Conservation (phyloP, 495 filamentous ascomycete species). For the Letharia lupina region DNA sequence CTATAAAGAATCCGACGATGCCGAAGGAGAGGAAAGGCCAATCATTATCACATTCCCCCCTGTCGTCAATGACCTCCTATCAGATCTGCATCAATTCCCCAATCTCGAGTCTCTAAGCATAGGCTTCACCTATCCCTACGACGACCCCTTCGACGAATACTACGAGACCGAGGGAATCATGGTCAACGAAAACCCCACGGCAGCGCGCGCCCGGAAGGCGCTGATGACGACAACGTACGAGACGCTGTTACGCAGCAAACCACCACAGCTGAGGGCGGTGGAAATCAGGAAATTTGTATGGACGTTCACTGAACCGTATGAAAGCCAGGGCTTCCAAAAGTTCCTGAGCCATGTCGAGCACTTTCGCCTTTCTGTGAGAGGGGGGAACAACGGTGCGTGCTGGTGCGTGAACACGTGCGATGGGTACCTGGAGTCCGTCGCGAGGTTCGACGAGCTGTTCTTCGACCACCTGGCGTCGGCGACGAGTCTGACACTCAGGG, state of each 20-base stretch:
- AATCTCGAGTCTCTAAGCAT: conserved; percentile 5
- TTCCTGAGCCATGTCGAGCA: background rate
- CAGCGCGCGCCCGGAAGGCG: background rate
- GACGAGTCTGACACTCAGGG: background rate
- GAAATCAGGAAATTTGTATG: conserved; percentile 1
- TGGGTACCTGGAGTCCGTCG: background rate
- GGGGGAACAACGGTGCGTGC: background rate
- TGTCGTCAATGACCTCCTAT: background rate
- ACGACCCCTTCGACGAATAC: background rate
- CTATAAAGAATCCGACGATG: background rate
- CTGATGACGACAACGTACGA: background rate
- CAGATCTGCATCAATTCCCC: background rate
- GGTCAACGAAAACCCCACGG: background rate
- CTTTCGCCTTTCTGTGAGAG: background rate
- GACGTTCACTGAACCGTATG: background rate
- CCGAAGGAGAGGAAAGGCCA: background rate
- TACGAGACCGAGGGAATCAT: background rate
- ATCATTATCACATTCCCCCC: background rate
- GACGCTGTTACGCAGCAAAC: background rate
- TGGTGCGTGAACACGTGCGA: background rate
- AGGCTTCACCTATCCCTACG: background rate
- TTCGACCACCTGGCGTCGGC: conserved; percentile 1
- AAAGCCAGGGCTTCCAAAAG: background rate
- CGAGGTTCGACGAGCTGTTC: background rate
- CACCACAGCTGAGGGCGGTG: background rate